Conservation (phyloP, 2,329 filamentous ascomycete species). For the Allantophomopsis cytisporea region DNA sequence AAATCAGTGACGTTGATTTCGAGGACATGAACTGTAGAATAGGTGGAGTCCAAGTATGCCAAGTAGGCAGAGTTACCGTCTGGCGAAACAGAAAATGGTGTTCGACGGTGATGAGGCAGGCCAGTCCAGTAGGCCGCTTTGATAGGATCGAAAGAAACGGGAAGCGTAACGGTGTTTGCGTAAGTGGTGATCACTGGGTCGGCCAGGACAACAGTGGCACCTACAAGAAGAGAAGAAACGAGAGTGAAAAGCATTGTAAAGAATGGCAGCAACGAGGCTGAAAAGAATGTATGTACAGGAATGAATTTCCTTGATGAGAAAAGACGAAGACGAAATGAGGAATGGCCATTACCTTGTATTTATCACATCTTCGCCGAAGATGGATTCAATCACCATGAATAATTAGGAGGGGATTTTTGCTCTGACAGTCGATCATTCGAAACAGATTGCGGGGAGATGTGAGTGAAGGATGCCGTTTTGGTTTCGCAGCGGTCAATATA, state of each 20-base stretch:
- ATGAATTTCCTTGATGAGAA: too few species aligned
- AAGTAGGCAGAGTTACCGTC: constrained; percentile 44
- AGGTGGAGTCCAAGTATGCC: constrained; percentile 43
- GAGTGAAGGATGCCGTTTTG: too few species aligned
- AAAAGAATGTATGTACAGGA: too few species aligned
- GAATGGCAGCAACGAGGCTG: neutral
- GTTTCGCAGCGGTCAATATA: too few species aligned
- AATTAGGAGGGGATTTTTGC: too few species aligned
- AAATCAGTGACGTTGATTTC: constrained; percentile 40
- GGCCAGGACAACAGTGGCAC: constrained; percentile 6
- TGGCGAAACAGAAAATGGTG: constrained; percentile 47
- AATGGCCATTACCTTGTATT: too few species aligned
- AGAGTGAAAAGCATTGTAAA: constrained; percentile 10
- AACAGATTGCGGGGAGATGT: too few species aligned
- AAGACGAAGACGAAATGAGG: too few species aligned
- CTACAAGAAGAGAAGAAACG: constrained; percentile 9
- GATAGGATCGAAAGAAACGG: constrained; percentile 38
- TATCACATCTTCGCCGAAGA: too few species aligned
- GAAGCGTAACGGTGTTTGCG: constrained; percentile 30
- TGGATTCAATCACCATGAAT: too few species aligned
- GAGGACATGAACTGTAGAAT: constrained; percentile 41
- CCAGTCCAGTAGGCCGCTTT: constrained; percentile 48
- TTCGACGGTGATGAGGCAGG: constrained; percentile 45
- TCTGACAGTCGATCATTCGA: too few species aligned
- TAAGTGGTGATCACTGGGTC: constrained; percentile 14